phyloP scores from a whole-genome alignment of 208 protist genomes.

The Crithidia expoeki region DNA sequence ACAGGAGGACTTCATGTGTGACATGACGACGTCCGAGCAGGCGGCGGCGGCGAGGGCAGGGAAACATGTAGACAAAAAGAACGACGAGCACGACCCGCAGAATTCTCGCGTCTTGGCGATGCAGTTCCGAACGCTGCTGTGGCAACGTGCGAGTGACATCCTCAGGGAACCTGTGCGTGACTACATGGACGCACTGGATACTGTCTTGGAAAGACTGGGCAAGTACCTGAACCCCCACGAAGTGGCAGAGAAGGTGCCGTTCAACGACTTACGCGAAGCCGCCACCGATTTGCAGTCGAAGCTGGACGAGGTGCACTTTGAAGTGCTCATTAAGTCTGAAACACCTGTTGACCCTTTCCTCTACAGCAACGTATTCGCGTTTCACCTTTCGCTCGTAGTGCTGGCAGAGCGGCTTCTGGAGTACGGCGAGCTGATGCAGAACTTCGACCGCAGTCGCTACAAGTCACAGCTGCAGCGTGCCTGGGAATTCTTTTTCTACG shows the following conservation, averaged over 20 bases:
- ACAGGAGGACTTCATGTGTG: not conserved
- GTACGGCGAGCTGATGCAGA: constrained; percentile 37
- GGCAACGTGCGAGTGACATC: constrained; percentile 18
- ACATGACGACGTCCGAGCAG: too few relatives aligned
- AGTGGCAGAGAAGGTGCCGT: constrained; percentile 41
- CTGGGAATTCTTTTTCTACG: constrained; percentile 64
- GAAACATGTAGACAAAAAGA: not conserved
- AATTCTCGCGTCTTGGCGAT: not conserved
- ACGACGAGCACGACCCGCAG: not conserved
- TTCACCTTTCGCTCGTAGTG: constrained; percentile 38
- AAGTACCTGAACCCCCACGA: constrained; percentile 46
- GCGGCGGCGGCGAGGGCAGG: too few relatives aligned
- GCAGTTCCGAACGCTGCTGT: constrained; percentile 8
- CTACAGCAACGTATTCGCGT: constrained; percentile 41
- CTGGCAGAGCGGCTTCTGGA: constrained; percentile 52
- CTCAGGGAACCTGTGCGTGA: constrained; percentile 25
- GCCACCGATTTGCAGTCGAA: constrained; percentile 42
- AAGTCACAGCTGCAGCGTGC: constrained; percentile 39
- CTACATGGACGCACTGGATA: constrained; percentile 42
- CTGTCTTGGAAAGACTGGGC: constrained; percentile 40
- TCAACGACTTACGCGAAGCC: constrained; percentile 43
- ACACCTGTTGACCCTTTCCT: constrained; percentile 40
- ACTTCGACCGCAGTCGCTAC: constrained; percentile 66
- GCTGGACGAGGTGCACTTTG: constrained; percentile 56
- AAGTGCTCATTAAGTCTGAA: constrained; percentile 34